Conservation (phyloP, 371 early-diverging fungal species). For the Dinochytrium kinnereticum region DNA sequence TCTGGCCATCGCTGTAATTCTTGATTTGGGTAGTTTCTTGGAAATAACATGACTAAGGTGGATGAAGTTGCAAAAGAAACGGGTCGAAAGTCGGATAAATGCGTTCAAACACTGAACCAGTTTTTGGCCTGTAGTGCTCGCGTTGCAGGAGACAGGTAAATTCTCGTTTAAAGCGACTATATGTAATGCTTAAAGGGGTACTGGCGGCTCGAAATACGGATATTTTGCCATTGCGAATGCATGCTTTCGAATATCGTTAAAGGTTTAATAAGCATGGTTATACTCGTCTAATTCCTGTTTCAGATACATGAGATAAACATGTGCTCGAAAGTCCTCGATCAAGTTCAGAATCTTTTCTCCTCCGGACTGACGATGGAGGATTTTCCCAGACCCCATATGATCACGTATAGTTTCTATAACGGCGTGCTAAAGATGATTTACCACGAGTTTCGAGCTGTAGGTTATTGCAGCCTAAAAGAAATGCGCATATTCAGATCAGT, state of each 20-base stretch:
- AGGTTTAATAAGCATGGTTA: background rate
- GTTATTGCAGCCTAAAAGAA: no score
- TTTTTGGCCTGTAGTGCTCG: background rate
- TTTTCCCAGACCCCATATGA: conserved; percentile 7
- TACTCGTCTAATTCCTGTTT: background rate
- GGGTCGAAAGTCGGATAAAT: background rate
- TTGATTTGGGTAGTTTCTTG: background rate
- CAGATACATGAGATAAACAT: conserved; percentile 3
- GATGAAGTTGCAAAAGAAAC: background rate
- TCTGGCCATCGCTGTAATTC: background rate
- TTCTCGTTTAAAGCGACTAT: background rate
- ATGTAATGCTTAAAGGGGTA: background rate
- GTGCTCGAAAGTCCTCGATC: conserved; percentile 4
- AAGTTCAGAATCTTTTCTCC: conserved; percentile 1
- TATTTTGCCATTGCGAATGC: conserved; percentile 19
- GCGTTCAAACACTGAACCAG: background rate
- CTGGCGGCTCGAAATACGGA: conserved; percentile 3
- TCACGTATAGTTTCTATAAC: conserved; percentile 7
- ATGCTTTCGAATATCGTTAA: background rate
- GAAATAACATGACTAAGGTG: background rate
- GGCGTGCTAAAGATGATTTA: conserved; percentile 13
- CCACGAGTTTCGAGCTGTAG: conserved; percentile 1
- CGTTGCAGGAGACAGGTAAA: conserved; percentile 9
- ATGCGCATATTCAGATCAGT: no score
- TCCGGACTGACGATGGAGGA: background rate